Percentiles rank a stretch among this genome's conserved stretches.
Evolutionary conservation across 164 flowering plant species (phyloP).

Genomic region (Paratinospora sagittata): DNA sequence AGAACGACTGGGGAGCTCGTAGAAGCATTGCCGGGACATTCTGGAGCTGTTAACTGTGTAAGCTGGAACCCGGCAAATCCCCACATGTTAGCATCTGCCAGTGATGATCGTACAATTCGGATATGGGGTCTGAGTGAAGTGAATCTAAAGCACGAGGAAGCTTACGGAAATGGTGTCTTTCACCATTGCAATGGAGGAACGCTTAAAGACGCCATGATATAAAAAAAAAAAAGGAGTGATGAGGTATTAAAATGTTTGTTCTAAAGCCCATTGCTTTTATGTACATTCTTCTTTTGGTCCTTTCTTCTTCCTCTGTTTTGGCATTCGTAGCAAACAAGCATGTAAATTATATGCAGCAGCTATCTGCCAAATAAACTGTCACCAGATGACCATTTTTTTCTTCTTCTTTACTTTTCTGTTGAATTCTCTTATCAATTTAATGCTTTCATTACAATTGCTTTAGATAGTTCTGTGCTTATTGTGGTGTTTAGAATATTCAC

Average conservation of each 20-base stretch:
- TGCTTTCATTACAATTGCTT: not conserved
- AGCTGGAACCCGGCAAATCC: conserved; percentile 36
- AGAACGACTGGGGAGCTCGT: conserved; percentile 28
- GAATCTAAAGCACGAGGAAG: conserved; percentile 19
- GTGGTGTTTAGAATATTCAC: too few relatives aligned
- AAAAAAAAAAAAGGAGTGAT: conserved; percentile 3
- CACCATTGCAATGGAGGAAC: conserved; percentile 28
- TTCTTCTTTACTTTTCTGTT: not conserved
- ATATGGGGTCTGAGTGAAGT: conserved; percentile 29
- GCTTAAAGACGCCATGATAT: not conserved
- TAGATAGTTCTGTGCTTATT: not conserved
- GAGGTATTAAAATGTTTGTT: conserved; percentile 9
- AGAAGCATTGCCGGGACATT: conserved; percentile 28
- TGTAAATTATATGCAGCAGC: conserved; percentile 21
- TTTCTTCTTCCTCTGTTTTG: conserved; percentile 10
- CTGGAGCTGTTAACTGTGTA: conserved; percentile 35
- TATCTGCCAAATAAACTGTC: conserved; percentile 27
- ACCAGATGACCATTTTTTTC: conserved; percentile 13
- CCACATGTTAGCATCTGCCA: conserved; percentile 37
- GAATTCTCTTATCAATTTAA: conserved; percentile 7
- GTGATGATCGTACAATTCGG: conserved; percentile 36
- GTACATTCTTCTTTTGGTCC: conserved; percentile 27
- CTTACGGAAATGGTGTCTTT: conserved; percentile 18
- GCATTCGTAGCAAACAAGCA: conserved; percentile 30
- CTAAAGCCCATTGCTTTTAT: conserved; percentile 21